A percentile compares a stretch with the other conserved stretches of the same genome.
These are phyloP conservation scores for Eimeria necatrix DNA, from an alignment of 169 alveolate genomes.

Conservation along the genomic window DNA sequence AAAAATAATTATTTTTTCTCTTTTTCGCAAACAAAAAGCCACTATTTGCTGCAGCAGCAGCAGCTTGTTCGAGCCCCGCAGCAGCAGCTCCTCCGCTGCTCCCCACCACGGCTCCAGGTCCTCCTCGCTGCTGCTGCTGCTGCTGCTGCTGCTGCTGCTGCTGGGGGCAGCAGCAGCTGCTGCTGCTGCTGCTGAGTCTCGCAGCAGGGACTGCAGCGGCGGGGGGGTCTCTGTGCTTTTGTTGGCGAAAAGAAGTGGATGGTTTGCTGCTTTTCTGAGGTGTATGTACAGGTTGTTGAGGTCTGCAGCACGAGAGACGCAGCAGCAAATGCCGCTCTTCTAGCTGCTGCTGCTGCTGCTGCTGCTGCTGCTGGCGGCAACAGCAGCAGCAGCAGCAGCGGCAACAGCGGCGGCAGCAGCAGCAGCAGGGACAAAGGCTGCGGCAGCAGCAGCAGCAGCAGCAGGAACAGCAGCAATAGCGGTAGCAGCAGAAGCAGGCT, in stretches of 20 bases:
- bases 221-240: neutral
- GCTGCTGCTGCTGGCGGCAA: neutral
- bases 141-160: too few relatives aligned
- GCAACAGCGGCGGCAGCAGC: too few relatives aligned
- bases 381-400: neutral
- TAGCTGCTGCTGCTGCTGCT: neutral
- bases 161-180: neutral
- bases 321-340: neutral
- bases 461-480: too few relatives aligned
- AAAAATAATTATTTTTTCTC: slow-evolving; percentile 30
- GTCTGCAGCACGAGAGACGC: neutral
- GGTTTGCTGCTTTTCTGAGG: slow-evolving; percentile 95
- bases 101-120: slow-evolving; percentile 88
- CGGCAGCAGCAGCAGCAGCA: too few relatives aligned
- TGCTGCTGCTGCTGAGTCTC: neutral
- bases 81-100: neutral
- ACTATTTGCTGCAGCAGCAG: neutral
- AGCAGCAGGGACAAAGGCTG: too few relatives aligned
- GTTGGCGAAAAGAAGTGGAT: slow-evolving; percentile 91
- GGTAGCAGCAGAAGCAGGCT: too few relatives aligned
- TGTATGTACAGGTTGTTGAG: slow-evolving; percentile 92
- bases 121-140: neutral
- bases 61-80: slow-evolving; percentile 27
- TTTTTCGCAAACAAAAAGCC: neutral
- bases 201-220: neutral